Base-by-base conservation (phyloP, 129 eudicot genomes). In the Rutidosis leptorrhynchoides region DNA sequence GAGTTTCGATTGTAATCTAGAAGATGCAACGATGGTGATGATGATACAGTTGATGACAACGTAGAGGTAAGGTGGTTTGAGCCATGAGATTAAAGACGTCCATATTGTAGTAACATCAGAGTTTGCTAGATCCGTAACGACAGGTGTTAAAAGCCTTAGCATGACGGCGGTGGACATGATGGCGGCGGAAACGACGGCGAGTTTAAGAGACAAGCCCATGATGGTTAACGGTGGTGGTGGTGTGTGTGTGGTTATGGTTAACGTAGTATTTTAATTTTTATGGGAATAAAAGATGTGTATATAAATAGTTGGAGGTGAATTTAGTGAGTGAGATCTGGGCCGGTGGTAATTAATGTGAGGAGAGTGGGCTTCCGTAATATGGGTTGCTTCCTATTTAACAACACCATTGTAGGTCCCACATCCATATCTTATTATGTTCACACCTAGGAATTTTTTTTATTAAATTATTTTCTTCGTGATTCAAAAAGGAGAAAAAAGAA, bases 1-100 rank as follows among this genome's bases (percentile, higher is more conserved):
- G 22, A 25, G 27, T 21, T 69, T 74, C 17, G 79, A 58, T 32
- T 87, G 89, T 43, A 88, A 75, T 68, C 84, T 77, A 1, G 96
- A 81, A 24, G 97, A 83, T n/a, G 96, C 96, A 9, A 87, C 88
- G 62, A 91, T 87, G 19, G 90, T 77, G 65, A 91, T 77, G 58
- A 91, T 87, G 70, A 91, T 91, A 71, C 75, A 79, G 77, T 91
- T 91, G 77, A 91, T 77, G 35, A 91, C 73, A 30, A 91, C 84
- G 76, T 87, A 91, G 8, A 91, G 74, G 56, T 85, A 91, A 1
- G 96, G 97, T 3, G 96, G 97, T 57, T 56, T 78, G 5, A 87
- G 84, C 93, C 88, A 91, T 2, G 97, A 74, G 40, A 75, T 65
- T 25, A 83, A 54, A 51, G 76, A 63, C 64, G 53, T 71, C 81